Conservation (phyloP, 805 yeast genomes). For the Metschnikowia reukaufii region DNA sequence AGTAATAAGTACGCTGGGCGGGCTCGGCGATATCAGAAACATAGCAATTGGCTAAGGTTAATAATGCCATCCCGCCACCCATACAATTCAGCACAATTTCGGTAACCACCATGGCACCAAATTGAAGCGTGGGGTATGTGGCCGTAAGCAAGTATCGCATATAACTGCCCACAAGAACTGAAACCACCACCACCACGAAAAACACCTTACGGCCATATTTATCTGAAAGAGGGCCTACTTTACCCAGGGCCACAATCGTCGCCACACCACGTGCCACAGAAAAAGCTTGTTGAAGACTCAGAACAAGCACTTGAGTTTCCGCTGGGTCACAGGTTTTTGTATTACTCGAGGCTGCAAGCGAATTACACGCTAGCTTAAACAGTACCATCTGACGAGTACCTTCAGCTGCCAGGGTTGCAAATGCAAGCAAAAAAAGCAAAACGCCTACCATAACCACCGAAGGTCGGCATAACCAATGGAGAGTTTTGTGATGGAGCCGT, state of each 20-base stretch:
- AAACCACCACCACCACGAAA: slow-evolving; percentile 21
- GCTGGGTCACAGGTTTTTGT: slow-evolving; percentile 30
- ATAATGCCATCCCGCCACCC: slow-evolving; percentile 61
- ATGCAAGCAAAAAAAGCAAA: slow-evolving; percentile 41
- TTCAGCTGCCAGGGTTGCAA: slow-evolving; percentile 40
- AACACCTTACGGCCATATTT: slow-evolving; percentile 37
- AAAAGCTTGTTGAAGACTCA: slow-evolving; percentile 49
- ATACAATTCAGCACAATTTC: slow-evolving; percentile 49
- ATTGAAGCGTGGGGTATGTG: slow-evolving; percentile 30
- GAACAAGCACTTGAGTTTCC: slow-evolving; percentile 39
- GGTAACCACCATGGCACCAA: slow-evolving; percentile 41
- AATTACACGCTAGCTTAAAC: slow-evolving; percentile 32
- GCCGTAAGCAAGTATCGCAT: slow-evolving; percentile 27
- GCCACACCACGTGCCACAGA: slow-evolving; percentile 44
- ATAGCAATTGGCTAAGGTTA: slow-evolving; percentile 66
- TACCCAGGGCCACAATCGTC: slow-evolving; percentile 54
- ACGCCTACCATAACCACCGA: slow-evolving; percentile 49
- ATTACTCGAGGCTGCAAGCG: slow-evolving; percentile 15
- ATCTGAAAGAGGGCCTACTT: slow-evolving; percentile 41
- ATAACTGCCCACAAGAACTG: slow-evolving; percentile 24
- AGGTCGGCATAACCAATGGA: slow-evolving; percentile 60
- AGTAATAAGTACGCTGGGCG: slow-evolving; percentile 51
- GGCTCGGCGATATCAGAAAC: slow-evolving; percentile 72
- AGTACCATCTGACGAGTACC: slow-evolving; percentile 42
- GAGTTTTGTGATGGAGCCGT: slow-evolving; percentile 39